Evolutionary conservation across 2,329 filamentous ascomycete genomes (phyloP), one percentile per base, ranked within the genome.

Genomic region (Pseudopithomyces chartarum): DNA sequence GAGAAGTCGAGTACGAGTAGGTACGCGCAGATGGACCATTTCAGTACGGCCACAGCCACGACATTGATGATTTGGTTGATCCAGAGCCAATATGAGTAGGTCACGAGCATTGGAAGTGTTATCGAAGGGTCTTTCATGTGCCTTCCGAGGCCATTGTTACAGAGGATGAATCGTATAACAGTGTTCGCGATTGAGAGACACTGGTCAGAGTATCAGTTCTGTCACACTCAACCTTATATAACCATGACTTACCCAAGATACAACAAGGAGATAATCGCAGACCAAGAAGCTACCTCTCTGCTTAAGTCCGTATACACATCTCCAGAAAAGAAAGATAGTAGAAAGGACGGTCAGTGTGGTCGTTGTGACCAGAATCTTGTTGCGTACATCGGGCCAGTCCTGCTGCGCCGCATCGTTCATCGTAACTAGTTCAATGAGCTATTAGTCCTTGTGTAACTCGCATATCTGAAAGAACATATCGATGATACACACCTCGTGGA

Each of bases 1-100:
- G 67, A 68, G 45, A 72, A 70, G 20, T 73, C 69, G 17, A 73
- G 62, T 13, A 64, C 60, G 6, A 73, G 53, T 2, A 73, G 55
- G 56, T 68, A 72, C 2, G 68, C 63, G 45, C 70, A 71, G 8
- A 73, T 71, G 3, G 68, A 67, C 62, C 61, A 67, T 39, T 72
- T 72, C 8, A 73, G 52, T 7, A 69, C 55, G n/a, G 68, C 67
- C 17, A 73, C 63, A 13, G 63, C 69, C 7, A 70, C 57, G 32
- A 71, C 62, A 50, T 73, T 71, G 50, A 67, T 42, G 17, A 69
- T 60, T 38, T 68, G 67, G 32, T 55, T 55, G 36, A 70, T 59
- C 65, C 64, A 70, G 17, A 70, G 59, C 23, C 48, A 63, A 33
- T 70, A 67, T 1, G 56, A 57, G 44, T 69, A 70, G 13, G 50